phyloP scores from a whole-genome alignment of 345 rosid species.

The Carallia brachiata region DNA sequence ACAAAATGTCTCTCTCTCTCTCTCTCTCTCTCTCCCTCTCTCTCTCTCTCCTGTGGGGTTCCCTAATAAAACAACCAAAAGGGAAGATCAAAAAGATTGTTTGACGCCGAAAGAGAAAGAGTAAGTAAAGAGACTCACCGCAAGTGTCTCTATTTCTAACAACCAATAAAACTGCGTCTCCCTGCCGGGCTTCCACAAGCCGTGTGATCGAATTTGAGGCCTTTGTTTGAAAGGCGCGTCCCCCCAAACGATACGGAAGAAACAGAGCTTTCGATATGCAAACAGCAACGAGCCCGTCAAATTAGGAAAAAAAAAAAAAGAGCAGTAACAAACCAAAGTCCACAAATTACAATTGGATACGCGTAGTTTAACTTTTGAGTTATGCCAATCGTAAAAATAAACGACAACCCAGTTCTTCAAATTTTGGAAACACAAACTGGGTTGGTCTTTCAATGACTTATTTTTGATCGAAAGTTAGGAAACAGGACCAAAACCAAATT shows the following conservation, averaged over 20 bases:
- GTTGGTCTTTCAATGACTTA: conserved; percentile 11
- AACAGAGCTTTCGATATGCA: conserved; percentile 16
- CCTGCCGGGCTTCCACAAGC: conserved; percentile 23
- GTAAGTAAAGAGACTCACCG: conserved; percentile 24
- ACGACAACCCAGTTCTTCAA: conserved; percentile 28
- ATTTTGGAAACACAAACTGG: conserved; percentile 15
- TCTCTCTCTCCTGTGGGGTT: too few relatives aligned
- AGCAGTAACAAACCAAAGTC: neutral
- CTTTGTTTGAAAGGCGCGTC: conserved; percentile 7
- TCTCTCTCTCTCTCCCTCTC: too few relatives aligned
- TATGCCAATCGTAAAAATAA: neutral
- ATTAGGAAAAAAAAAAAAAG: neutral
- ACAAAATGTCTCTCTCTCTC: conserved; percentile 25
- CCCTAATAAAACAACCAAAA: neutral
- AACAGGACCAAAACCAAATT: neutral
- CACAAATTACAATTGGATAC: neutral
- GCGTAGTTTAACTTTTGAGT: conserved; percentile 2
- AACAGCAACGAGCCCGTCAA: neutral
- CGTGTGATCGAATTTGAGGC: conserved; percentile 16
- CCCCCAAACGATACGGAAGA: conserved; percentile 19
- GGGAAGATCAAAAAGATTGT: neutral
- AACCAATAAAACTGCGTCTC: conserved; percentile 3
- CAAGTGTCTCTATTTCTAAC: neutral
- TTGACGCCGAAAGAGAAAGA: neutral
- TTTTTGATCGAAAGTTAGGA: neutral